Evolutionary conservation across 2,329 filamentous ascomycete species (phyloP).

Genomic region (Arthrobotrys sinensis): DNA sequence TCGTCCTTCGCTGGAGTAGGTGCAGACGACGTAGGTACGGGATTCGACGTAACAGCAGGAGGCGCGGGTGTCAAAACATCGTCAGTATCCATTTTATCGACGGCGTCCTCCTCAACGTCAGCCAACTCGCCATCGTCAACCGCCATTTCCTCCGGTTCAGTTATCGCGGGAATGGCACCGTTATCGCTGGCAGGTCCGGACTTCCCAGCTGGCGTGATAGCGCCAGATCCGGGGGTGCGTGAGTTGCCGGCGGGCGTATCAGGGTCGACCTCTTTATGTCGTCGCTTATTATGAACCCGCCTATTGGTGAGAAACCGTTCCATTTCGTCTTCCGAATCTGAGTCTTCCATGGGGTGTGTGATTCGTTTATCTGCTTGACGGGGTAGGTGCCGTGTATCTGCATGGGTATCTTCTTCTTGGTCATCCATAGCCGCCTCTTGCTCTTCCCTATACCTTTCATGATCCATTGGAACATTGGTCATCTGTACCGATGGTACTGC

Average conservation of each 20-base stretch:
- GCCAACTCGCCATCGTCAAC: constrained; percentile 58
- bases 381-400: constrained; percentile 75
- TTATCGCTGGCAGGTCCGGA: constrained; percentile 44
- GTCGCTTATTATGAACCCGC: constrained; percentile 60
- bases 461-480: constrained; percentile 75
- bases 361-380: constrained; percentile 75
- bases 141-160: constrained; percentile 53
- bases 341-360: constrained; percentile 74
- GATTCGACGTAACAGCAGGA: constrained; percentile 32
- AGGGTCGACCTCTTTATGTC: constrained; percentile 60
- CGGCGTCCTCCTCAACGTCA: constrained; percentile 59
- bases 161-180: constrained; percentile 28
- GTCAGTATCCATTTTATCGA: constrained; percentile 61
- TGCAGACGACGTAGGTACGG: constrained; percentile 8
- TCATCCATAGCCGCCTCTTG: constrained; percentile 77
- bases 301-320: constrained; percentile 59
- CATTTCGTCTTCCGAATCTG: constrained; percentile 73
- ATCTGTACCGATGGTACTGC: constrained; percentile 77
- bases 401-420: constrained; percentile 74
- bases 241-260: constrained; percentile 61
- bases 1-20: constrained; percentile 40
- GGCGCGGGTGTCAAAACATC: constrained; percentile 52
- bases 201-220: constrained; percentile 44
- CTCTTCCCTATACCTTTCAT: constrained; percentile 73
- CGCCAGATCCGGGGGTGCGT: constrained; percentile 53